A percentile compares a stretch with the other conserved stretches of the same genome.
phyloP scores from a whole-genome alignment of 2,329 filamentous ascomycete species.

The Hymenoscyphus repandus region DNA sequence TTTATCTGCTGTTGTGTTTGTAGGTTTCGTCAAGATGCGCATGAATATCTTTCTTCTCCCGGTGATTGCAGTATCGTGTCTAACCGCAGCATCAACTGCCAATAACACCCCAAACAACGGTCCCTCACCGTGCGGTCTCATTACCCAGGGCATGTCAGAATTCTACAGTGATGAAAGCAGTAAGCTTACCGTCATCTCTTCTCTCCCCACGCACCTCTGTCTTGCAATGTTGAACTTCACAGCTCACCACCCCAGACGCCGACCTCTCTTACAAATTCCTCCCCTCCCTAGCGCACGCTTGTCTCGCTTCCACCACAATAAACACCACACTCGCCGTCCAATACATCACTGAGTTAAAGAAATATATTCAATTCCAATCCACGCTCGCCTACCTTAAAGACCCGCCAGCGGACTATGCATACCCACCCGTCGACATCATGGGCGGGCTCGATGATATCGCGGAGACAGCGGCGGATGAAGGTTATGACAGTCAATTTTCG shows the following conservation, averaged over 20 bases:
- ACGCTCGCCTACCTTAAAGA: constrained; percentile 11
- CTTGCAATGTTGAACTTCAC: not conserved
- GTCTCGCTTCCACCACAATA: constrained; percentile 7
- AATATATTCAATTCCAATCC: constrained; percentile 9
- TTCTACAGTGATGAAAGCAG: not conserved
- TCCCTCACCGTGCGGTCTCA: not conserved
- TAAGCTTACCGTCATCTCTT: not conserved
- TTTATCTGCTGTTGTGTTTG: too few relatives aligned
- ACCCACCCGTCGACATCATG: constrained; percentile 10
- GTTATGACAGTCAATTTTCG: constrained; percentile 4
- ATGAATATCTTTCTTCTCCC: too few relatives aligned
- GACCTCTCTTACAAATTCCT: not conserved
- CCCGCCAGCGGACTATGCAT: constrained; percentile 8
- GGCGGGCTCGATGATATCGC: constrained; percentile 6
- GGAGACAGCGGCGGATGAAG: not conserved
- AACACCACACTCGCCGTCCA: constrained; percentile 1
- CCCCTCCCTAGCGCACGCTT: constrained; percentile 1
- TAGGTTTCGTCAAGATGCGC: too few relatives aligned
- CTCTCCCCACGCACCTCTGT: not conserved
- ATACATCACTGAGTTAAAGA: constrained; percentile 6
- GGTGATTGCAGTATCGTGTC: too few relatives aligned
- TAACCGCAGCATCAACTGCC: too few relatives aligned
- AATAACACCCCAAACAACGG: too few relatives aligned
- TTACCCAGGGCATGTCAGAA: not conserved
- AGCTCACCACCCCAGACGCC: not conserved